These are phyloP conservation scores for Epichloe sp. DNA, from an alignment of 2,329 filamentous ascomycete species.

Conservation along the genomic window DNA sequence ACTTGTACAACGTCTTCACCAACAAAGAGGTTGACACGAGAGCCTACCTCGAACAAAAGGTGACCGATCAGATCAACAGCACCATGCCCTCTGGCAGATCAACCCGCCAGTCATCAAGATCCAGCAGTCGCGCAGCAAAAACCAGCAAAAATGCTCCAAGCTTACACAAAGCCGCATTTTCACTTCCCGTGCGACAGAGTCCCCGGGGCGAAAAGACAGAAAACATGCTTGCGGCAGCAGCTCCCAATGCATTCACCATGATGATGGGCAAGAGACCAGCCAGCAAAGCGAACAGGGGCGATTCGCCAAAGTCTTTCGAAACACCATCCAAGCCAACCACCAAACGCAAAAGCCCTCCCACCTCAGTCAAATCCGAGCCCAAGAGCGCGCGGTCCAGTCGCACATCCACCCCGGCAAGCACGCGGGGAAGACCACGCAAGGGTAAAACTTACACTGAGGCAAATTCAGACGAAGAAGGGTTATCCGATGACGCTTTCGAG, in stretches of 20 bases:
- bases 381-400: conserved; percentile 69
- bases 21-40: conserved; percentile 48
- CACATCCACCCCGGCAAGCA: conserved; percentile 56
- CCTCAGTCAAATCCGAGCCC: conserved; percentile 20
- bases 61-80: conserved; percentile 46
- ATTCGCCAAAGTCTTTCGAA: conserved; percentile 8
- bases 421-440: conserved; percentile 37
- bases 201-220: conserved; percentile 19
- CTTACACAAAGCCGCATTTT: conserved; percentile 9
- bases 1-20: conserved; percentile 60
- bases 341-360: conserved; percentile 22
- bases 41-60: conserved; percentile 71
- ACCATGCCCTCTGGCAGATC: conserved; percentile 19
- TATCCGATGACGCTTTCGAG: conserved; percentile 80
- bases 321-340: conserved; percentile 10
- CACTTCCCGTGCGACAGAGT: conserved; percentile 24
- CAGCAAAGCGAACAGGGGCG: conserved; percentile 14
- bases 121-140: conserved; percentile 17
- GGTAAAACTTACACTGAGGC: conserved; percentile 37
- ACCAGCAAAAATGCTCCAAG: conserved; percentile 8
- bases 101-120: conserved; percentile 22
- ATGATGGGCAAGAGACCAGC: conserved; percentile 35
- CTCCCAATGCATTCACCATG: conserved; percentile 35
- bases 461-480: conserved; percentile 42
- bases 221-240: conserved; percentile 9